Evolutionary conservation across 352 stramenopile genomes (phyloP).

Genomic region (Pythium apleroticum): DNA sequence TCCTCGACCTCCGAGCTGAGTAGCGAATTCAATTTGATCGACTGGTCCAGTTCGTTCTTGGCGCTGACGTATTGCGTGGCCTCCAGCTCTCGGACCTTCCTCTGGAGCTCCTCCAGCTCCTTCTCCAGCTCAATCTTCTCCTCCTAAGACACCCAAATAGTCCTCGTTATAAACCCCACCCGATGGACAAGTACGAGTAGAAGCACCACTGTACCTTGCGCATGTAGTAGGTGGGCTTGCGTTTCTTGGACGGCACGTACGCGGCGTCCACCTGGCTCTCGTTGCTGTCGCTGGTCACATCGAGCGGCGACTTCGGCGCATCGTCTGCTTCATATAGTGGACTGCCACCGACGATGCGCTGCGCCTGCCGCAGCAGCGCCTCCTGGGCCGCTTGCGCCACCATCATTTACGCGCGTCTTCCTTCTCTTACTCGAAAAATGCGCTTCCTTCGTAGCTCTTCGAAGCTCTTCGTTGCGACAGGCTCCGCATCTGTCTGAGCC

Average conservation of each 20-base stretch:
- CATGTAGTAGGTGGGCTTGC: conserved; percentile 20
- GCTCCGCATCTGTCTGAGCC: not conserved
- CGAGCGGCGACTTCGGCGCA: not conserved
- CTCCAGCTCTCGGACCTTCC: not conserved
- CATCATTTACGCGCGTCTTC: no score
- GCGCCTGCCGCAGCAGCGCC: not conserved
- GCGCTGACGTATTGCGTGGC: not conserved
- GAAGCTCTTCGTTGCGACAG: no score
- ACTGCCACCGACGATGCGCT: not conserved
- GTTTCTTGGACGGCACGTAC: conserved; percentile 7
- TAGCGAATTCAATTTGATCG: conserved; percentile 1
- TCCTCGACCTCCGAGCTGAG: not conserved
- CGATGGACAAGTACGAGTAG: no score
- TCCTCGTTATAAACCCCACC: no score
- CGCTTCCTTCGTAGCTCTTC: no score
- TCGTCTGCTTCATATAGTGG: not conserved
- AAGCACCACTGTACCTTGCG: conserved; percentile 13
- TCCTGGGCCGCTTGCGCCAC: not conserved
- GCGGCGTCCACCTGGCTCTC: not conserved
- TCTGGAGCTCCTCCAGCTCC: conserved; percentile 6
- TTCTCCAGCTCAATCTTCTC: conserved; percentile 8
- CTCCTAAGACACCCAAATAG: not conserved
- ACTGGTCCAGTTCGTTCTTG: conserved; percentile 8
- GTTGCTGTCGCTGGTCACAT: conserved; percentile 12
- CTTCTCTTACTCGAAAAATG: no score